A percentile compares a stretch with the other conserved stretches of the same genome.
Conservation (phyloP, 2,329 filamentous ascomycete genomes). For the Fusarium brevicatenulatum region DNA sequence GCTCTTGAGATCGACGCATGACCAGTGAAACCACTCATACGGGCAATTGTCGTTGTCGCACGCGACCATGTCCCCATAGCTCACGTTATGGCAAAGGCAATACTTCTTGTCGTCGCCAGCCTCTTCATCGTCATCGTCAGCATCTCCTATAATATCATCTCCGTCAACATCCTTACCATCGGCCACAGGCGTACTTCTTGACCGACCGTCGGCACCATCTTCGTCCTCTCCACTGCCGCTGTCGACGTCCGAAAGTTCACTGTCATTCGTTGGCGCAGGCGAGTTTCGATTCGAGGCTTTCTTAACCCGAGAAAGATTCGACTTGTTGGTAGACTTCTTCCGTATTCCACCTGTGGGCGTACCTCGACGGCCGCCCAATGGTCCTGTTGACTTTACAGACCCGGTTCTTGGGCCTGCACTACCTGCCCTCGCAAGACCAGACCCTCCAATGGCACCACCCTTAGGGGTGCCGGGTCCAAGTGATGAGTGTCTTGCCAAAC, state of each 20-base stretch:
- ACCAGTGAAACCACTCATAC: slow-evolving; percentile 91
- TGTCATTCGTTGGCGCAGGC: slow-evolving; percentile 70
- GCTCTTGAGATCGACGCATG: slow-evolving; percentile 73
- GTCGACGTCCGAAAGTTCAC: slow-evolving; percentile 72
- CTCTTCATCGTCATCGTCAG: slow-evolving; percentile 71
- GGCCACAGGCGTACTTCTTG: slow-evolving; percentile 46
- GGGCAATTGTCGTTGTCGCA: slow-evolving; percentile 86
- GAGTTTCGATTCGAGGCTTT: slow-evolving; percentile 68
- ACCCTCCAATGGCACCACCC: slow-evolving; percentile 44
- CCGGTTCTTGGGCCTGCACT: slow-evolving; percentile 68
- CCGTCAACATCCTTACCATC: slow-evolving; percentile 56
- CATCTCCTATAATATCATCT: slow-evolving; percentile 66
- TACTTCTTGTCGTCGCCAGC: slow-evolving; percentile 83
- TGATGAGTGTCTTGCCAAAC: slow-evolving; percentile 70
- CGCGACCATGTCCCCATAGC: slow-evolving; percentile 88
- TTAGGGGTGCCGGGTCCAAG: slow-evolving; percentile 72
- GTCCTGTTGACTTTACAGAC: slow-evolving; percentile 56
- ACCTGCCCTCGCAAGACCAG: slow-evolving; percentile 60
- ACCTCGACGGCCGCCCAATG: slow-evolving; percentile 58
- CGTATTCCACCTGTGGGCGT: slow-evolving; percentile 57
- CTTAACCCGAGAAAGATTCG: slow-evolving; percentile 71
- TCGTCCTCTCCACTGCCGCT: slow-evolving; percentile 65
- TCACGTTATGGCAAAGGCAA: slow-evolving; percentile 84
- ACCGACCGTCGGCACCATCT: slow-evolving; percentile 50
- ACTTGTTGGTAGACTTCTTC: slow-evolving; percentile 66